Evolutionary conservation across 768 basidiomycete species (phyloP), one percentile per base, ranked within the genome.

Genomic region (Ramaria rubella): DNA sequence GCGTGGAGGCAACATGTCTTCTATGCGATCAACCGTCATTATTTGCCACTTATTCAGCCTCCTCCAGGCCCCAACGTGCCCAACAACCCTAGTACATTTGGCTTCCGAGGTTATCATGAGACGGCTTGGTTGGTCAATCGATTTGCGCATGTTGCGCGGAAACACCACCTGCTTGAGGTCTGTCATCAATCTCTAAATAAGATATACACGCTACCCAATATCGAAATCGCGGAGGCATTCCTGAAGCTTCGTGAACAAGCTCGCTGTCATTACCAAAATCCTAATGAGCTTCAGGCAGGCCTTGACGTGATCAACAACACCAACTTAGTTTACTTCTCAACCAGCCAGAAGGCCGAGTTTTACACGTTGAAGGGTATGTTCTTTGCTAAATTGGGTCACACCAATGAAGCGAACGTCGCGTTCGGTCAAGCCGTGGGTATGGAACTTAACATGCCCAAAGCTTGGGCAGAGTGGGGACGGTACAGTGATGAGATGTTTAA

Each of bases 91-190:
- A 90, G 84, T 56, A 94, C 91, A 1, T 89, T 84, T 65, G 95
- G 94, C 6, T 98, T 92, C 68, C 82, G 96, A 50, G 96, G 96
- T 7, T 97, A 91, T 69, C 96, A 99, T 67, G 96, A 99, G 74
- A 98, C 94, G 0, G 96, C 96, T 6, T 99, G 96, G 96, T 98
- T 96, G 67, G 97, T 98, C 75, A 99, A 99, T 68, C 87, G 96
- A 15, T 98, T 99, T 66, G 96, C 96, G 8, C 95, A 99, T 71
- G 94, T 97, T 54, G 96, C 96, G 21, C 81, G 96, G 57, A 95
- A 98, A 71, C 96, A 99, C 66, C 90, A 94, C 59, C 79, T 99
- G 6, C 78, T 94, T 44, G 96, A 99, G 48, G 96, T 96, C 38
- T 98, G 96, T 75, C 92, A 91, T 72, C 90, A 81, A 5, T 89